These are phyloP conservation scores for Begonia masoniana DNA, from an alignment of 306 rosid genomes.

Conservation along the genomic window DNA sequence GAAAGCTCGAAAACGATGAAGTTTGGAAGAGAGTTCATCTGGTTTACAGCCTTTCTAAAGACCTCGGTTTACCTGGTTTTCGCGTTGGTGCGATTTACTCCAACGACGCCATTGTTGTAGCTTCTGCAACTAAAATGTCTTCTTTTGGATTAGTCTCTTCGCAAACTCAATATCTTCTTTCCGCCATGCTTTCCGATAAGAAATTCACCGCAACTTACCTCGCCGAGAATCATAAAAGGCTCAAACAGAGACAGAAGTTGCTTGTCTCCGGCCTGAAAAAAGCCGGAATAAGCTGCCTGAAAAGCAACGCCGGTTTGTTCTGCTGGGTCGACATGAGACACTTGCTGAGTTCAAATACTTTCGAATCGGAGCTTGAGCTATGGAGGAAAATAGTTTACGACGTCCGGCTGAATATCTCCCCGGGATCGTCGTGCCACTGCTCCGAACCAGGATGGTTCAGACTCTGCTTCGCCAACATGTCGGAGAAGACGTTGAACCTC, in stretches of 20 bases:
- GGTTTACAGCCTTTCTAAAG: slow-evolving; percentile 62
- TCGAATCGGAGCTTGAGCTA: slow-evolving; percentile 61
- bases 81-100: slow-evolving; percentile 73
- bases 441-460: slow-evolving; percentile 82
- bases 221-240: slow-evolving; percentile 28
- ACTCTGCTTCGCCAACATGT: slow-evolving; percentile 66
- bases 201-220: slow-evolving; percentile 30
- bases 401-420: slow-evolving; percentile 52
- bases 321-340: slow-evolving; percentile 81
- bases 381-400: slow-evolving; percentile 43
- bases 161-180: slow-evolving; percentile 52
- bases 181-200: slow-evolving; percentile 34
- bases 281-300: slow-evolving; percentile 41
- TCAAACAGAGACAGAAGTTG: slow-evolving; percentile 31
- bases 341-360: slow-evolving; percentile 24
- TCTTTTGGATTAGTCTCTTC: slow-evolving; percentile 73
- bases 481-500: slow-evolving; percentile 41
- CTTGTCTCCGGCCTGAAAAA: slow-evolving; percentile 34
- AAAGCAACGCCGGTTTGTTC: slow-evolving; percentile 64
- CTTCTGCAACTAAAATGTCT: slow-evolving; percentile 74
- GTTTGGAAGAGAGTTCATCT: slow-evolving; percentile 31
- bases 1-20: neutral
- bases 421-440: slow-evolving; percentile 80
- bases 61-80: slow-evolving; percentile 59
- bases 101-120: slow-evolving; percentile 26